Evolutionary conservation across 2,329 filamentous ascomycete species (phyloP).

Genomic region (Aurifilum marmelostoma): DNA sequence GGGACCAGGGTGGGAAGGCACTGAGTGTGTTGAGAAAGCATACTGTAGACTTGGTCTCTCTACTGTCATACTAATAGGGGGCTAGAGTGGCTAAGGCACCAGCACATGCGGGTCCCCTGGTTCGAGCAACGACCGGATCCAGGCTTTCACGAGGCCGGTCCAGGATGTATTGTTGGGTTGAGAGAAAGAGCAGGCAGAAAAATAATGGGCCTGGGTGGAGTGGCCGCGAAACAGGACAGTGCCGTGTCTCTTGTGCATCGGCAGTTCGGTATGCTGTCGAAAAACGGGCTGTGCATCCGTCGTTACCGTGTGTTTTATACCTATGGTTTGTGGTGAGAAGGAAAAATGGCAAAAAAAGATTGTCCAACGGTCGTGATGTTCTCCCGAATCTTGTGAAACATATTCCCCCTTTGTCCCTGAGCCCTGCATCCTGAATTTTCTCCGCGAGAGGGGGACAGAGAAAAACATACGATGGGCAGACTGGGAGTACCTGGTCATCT

Average conservation of each 20-base stretch:
- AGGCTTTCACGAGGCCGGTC: slow-evolving; percentile 24
- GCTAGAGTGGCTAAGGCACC: slow-evolving; percentile 20
- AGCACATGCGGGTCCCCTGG: slow-evolving; percentile 18
- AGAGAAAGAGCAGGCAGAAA: slow-evolving; percentile 17
- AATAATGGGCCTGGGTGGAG: slow-evolving; percentile 26
- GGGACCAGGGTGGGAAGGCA: neutral
- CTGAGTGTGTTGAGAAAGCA: slow-evolving; percentile 14
- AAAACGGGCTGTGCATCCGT: slow-evolving; percentile 14
- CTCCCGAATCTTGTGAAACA: neutral
- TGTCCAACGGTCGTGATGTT: neutral
- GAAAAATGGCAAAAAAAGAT: neutral
- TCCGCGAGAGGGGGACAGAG: neutral
- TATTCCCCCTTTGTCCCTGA: neutral
- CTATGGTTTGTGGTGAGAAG: neutral
- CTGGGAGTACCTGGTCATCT: neutral
- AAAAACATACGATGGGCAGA: neutral
- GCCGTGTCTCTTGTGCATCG: slow-evolving; percentile 23
- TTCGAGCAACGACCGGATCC: slow-evolving; percentile 11
- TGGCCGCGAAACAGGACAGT: slow-evolving; percentile 6
- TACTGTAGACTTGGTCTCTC: slow-evolving; percentile 9
- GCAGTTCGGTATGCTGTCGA: slow-evolving; percentile 14
- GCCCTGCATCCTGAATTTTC: neutral
- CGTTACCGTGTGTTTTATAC: neutral
- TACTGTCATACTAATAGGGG: neutral
- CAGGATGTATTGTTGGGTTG: slow-evolving; percentile 14